These are phyloP conservation scores for Vitis hybrid DNA, from an alignment of 177 flowering plant genomes.

Conservation along the genomic window DNA sequence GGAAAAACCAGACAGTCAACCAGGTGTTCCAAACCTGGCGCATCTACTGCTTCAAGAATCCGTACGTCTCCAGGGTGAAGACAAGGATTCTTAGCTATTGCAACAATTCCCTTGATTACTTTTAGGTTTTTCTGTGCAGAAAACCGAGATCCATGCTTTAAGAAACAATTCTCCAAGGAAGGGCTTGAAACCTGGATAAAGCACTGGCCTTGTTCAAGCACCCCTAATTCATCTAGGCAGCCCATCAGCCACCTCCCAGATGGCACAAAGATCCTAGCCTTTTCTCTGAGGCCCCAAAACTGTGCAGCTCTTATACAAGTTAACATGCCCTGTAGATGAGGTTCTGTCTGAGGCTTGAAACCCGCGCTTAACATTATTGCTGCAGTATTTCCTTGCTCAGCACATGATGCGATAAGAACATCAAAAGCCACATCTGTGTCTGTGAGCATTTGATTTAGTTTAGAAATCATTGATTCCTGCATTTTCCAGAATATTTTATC, in stretches of 20 bases:
- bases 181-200: constrained; percentile 85
- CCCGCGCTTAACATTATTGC: constrained; percentile 95
- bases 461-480: constrained; percentile 76
- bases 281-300: constrained; percentile 68
- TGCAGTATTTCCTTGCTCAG: constrained; percentile 75
- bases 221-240: constrained; percentile 76
- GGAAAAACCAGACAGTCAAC: constrained; percentile 91
- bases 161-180: constrained; percentile 63
- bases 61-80: constrained; percentile 95
- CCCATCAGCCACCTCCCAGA: constrained; percentile 94
- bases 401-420: constrained; percentile 75
- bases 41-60: constrained; percentile 86
- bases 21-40: constrained; percentile 73
- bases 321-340: constrained; percentile 80
- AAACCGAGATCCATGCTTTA: constrained; percentile 72
- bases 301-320: constrained; percentile 77
- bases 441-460: constrained; percentile 54
- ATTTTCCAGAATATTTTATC: constrained; percentile 70
- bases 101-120: constrained; percentile 69
- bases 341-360: constrained; percentile 74
- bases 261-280: constrained; percentile 85
- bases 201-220: constrained; percentile 88
- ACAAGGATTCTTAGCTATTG: constrained; percentile 91
- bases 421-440: constrained; percentile 79
- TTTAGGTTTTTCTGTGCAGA: constrained; percentile 39